Evolutionary conservation across 2,329 filamentous ascomycete genomes (phyloP), one percentile per base, ranked within the genome.

Genomic region (Curvularia hawaiiensis): DNA sequence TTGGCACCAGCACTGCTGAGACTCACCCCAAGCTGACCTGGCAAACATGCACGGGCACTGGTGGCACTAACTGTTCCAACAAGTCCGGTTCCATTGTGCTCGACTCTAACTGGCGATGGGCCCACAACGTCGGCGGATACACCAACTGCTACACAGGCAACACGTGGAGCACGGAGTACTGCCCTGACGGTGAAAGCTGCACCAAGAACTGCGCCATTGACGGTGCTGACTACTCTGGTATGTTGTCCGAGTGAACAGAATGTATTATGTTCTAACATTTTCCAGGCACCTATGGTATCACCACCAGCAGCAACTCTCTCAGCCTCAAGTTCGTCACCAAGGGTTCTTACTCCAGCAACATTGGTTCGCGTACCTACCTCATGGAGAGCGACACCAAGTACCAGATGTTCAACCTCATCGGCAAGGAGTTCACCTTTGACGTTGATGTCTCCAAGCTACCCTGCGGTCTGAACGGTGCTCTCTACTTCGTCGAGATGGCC

Each of bases 401-500:
- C 67, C 70, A 78, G 65, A 75, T 77, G 68, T 78, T 77, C 72
- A 77, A 77, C 65, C 60, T 77, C 50, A 68, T 77, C 59, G 70
- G 71, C 62, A 75, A 78, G 63, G 76, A 78, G 61, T 78, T 78
- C 65, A 76, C 75, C 56, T 76, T 78, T 59, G 76, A 78, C 33
- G 75, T 78, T 26, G 75, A 78, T 57, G 71, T 89, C 44, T 89
- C 87, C 40, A 82, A 83, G 65, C 79, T 90, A 20, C 83, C 84
- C 58, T 91, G 89, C 68, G 89, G 89, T 59, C 77, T 91, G 58
- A 91, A 91, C 75, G 88, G 88, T 53, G 75, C 74, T 63, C 60
- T 75, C 50, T 76, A 75, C 73, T 74, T 89, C 41, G 79, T 84
- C 16, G 78, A 83, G 67, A 89, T 90, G 86, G 80, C 84, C 11